These are phyloP conservation scores for Colletotrichum lupini DNA, from an alignment of 2,329 filamentous ascomycete species.

Conservation along the genomic window DNA sequence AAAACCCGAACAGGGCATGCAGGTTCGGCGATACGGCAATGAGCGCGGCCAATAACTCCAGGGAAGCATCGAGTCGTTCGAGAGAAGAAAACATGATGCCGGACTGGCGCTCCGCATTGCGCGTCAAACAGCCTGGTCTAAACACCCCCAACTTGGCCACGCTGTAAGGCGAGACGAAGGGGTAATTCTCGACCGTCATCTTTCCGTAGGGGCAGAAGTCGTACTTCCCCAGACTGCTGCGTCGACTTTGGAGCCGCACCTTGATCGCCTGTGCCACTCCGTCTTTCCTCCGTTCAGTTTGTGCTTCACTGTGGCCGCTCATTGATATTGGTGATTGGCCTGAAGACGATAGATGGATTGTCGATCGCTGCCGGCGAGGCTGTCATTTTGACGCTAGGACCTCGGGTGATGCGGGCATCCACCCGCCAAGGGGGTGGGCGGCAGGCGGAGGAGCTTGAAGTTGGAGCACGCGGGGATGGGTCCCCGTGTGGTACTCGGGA, in stretches of 20 bases:
- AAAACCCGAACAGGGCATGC: not conserved
- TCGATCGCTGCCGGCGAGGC: slow-evolving; percentile 30
- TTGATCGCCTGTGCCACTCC: not conserved
- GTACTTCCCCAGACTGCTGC: not conserved
- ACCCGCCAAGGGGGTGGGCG: slow-evolving; percentile 9
- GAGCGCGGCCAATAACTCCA: not conserved
- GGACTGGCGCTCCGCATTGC: not conserved
- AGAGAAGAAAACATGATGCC: not conserved
- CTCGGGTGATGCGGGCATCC: slow-evolving; percentile 31
- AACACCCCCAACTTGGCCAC: not conserved
- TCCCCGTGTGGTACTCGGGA: slow-evolving; percentile 8
- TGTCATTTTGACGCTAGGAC: slow-evolving; percentile 31
- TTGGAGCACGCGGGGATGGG: slow-evolving; percentile 19
- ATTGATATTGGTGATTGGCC: slow-evolving; percentile 12
- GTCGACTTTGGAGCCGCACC: slow-evolving; percentile 1
- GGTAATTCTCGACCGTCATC: not conserved
- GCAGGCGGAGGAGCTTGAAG: not conserved
- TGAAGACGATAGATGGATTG: not conserved
- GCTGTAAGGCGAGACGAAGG: not conserved
- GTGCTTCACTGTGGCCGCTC: not conserved
- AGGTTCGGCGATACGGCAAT: not conserved
- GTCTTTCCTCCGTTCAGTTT: not conserved
- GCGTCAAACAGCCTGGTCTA: not conserved
- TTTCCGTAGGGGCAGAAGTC: not conserved
- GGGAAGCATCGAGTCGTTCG: not conserved